Evolutionary conservation across 192 early-diverging fungal species (phyloP).

Genomic region (Coemansia sp.): DNA sequence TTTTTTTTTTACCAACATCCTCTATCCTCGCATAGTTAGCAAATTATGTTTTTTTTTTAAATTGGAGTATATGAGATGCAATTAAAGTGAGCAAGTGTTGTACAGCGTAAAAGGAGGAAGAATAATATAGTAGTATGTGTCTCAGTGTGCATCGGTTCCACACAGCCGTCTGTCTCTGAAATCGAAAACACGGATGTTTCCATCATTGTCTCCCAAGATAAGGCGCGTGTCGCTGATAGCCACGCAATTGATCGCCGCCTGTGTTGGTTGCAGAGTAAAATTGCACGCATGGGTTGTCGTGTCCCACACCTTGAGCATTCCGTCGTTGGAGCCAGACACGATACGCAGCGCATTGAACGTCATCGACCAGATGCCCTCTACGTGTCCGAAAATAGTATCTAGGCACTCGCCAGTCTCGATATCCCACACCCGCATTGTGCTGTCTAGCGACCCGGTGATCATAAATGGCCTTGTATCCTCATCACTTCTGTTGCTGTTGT

Average conservation of each 20-base stretch:
- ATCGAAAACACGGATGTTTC: conserved; percentile 78
- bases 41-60: too few relatives aligned
- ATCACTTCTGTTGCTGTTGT: not conserved
- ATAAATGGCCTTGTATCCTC: conserved; percentile 52
- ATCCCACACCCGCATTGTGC: conserved; percentile 92
- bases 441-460: conserved; percentile 83
- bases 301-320: conserved; percentile 76
- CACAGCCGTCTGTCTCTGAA: conserved; percentile 55
- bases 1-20: too few relatives aligned
- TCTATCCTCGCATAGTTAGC: too few relatives aligned
- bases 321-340: conserved; percentile 68
- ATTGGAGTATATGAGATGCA: not conserved
- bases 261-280: conserved; percentile 64
- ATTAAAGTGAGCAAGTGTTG: not conserved
- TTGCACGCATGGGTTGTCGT: conserved; percentile 67
- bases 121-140: not conserved
- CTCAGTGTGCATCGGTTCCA: not conserved
- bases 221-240: conserved; percentile 86
- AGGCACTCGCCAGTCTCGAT: conserved; percentile 75
- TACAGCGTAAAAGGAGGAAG: not conserved
- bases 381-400: conserved; percentile 76
- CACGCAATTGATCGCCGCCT: conserved; percentile 76
- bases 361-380: conserved; percentile 80
- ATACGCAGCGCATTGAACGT: conserved; percentile 75
- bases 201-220: conserved; percentile 83